phyloP scores from a whole-genome alignment of 345 rosid species.

The Cardamine chenopodiifolia region DNA sequence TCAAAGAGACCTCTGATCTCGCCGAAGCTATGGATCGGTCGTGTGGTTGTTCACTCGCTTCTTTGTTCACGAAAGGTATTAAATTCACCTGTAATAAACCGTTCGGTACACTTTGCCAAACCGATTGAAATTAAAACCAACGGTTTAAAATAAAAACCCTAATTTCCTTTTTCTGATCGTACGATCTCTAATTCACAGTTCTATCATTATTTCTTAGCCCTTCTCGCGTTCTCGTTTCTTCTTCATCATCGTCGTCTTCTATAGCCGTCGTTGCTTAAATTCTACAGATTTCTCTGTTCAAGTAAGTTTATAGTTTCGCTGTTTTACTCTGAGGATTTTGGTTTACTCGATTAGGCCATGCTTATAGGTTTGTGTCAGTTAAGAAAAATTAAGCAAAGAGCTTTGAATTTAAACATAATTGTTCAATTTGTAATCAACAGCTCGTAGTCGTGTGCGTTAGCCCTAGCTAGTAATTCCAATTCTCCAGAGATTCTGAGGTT shows the following conservation, averaged over 20 bases:
- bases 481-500: neutral
- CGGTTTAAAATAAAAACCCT: slow-evolving; percentile 16
- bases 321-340: no score
- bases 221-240: neutral
- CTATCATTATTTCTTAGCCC: neutral
- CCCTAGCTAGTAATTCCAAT: neutral
- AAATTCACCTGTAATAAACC: slow-evolving; percentile 23
- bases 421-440: neutral
- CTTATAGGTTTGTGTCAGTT: neutral
- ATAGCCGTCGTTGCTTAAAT: neutral
- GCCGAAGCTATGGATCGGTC: neutral
- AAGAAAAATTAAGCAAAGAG: neutral
- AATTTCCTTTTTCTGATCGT: neutral
- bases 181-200: neutral
- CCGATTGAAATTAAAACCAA: neutral
- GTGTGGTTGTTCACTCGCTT: slow-evolving; percentile 17
- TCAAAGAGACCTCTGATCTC: neutral
- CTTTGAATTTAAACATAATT: no score
- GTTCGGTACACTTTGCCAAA: neutral
- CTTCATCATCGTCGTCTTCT: slow-evolving; percentile 14
- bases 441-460: neutral
- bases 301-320: neutral
- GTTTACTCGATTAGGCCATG: neutral
- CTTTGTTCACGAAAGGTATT: slow-evolving; percentile 17
- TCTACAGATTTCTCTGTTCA: slow-evolving; percentile 8